phyloP scores from a whole-genome alignment of 2,329 filamentous ascomycete species.

The Akanthomyces uredinophilus region DNA sequence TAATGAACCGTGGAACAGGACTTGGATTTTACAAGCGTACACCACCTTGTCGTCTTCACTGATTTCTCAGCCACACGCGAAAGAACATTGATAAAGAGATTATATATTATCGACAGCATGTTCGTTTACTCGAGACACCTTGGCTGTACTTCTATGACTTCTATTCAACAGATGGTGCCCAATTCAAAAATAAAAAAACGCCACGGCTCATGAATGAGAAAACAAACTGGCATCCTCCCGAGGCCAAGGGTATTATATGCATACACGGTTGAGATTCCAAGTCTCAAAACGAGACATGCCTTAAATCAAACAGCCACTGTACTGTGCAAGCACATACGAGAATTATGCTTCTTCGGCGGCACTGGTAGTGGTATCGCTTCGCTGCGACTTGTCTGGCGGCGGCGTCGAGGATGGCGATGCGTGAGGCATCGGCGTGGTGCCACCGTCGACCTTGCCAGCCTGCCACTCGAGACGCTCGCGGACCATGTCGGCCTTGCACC shows the following conservation, averaged over 20 bases:
- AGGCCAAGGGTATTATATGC: slow-evolving; percentile 4
- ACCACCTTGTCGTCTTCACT: too few relatives aligned
- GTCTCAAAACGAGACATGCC: background rate
- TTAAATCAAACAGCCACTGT: background rate
- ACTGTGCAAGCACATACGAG: background rate
- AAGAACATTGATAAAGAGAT: background rate
- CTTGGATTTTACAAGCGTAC: too few relatives aligned
- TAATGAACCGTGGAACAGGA: too few relatives aligned
- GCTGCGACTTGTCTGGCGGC: background rate
- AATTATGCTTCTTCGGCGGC: background rate
- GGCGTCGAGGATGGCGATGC: slow-evolving; percentile 1
- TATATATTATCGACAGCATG: background rate
- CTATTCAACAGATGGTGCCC: background rate
- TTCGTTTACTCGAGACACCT: background rate
- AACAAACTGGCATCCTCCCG: background rate
- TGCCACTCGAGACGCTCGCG: slow-evolving; percentile 35
- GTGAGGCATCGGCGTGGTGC: background rate
- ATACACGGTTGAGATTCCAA: background rate
- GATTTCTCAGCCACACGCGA: too few relatives aligned
- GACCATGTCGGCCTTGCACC: slow-evolving; percentile 35
- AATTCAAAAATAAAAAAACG: background rate
- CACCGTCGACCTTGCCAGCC: slow-evolving; percentile 12
- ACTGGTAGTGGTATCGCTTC: background rate
- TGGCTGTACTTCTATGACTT: background rate
- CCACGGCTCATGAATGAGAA: background rate